Conservation (phyloP, 768 basidiomycete genomes). For the Krasilnikovozyma curviuscula region DNA sequence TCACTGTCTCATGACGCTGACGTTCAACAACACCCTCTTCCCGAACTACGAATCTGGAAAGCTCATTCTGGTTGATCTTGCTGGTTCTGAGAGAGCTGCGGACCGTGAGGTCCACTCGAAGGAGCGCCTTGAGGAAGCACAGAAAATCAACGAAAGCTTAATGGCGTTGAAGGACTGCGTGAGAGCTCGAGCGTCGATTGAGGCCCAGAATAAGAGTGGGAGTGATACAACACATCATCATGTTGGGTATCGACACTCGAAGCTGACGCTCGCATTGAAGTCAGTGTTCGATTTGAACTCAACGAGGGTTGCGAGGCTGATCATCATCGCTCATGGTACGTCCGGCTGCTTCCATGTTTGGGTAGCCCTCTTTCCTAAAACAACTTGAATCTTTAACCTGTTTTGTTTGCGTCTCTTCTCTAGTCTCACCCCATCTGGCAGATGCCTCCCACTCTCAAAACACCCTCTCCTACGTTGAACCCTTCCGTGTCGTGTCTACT, state of each 20-base stretch:
- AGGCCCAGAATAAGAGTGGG: no score
- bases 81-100: slow-evolving; percentile 1
- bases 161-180: slow-evolving; percentile 4
- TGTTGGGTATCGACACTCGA: slow-evolving; percentile 4
- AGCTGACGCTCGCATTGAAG: slow-evolving; percentile 9
- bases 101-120: neutral
- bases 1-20: slow-evolving; percentile 1
- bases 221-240: neutral
- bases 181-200: neutral
- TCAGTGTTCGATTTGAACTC: slow-evolving; percentile 4
- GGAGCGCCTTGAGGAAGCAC: slow-evolving; percentile 4
- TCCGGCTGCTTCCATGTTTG: neutral
- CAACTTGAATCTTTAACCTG: no score
- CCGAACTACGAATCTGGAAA: neutral
- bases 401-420: neutral
- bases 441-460: slow-evolving; percentile 4
- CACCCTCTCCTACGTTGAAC: slow-evolving; percentile 2
- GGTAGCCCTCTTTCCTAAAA: neutral
- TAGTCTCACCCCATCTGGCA: neutral
- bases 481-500: neutral
- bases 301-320: neutral
- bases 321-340: slow-evolving; percentile 6
- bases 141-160: slow-evolving; percentile 3
- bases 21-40: slow-evolving; percentile 1
- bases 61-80: slow-evolving; percentile 5